Evolutionary conservation across 2,329 filamentous ascomycete species (phyloP), one percentile per base, ranked within the genome.

Genomic region (Aspergillus ustus): DNA sequence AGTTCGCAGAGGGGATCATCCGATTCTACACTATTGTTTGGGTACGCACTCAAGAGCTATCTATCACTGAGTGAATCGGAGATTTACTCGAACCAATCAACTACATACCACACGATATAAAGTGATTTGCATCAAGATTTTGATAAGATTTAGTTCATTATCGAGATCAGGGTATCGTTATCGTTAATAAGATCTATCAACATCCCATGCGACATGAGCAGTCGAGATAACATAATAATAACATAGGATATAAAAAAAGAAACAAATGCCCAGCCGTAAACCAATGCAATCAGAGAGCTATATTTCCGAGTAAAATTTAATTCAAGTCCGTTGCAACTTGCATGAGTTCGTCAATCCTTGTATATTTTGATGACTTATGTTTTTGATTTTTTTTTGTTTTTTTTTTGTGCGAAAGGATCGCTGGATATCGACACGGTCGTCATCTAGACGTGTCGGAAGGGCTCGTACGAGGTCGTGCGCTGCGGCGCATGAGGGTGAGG

Each of bases 361-460:
- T 34, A 52, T 43, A 52, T 43, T 40, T 54, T 43, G 29, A 52
- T 46, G 52, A 46, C 45, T 54, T 31, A 34, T 1, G 7, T 49
- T 49, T 31, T 52, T 3, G 25, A 25, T 52, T 6, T 62, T 52
- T 60, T 58, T 53, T 58, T 48, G 43, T 57, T 52, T 50, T 53
- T 13, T 46, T 22, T 54, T 31, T 57, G 50, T 55, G 11, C 6
- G 34, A 15, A 40, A 40, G 34, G 34, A 40, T 40, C 34, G 34
- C 9, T 40, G 9, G 34, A 40, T 40, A 40, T 15, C 15, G 15
- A 40, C 9, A 40, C 11, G 11, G 34, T 40, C 11, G 11, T 13
- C 15, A 25, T 62, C 72, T 72, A 75, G 37, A 70, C 71, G 59
- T 77, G 75, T 56, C 75, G 74, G 72, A 72, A 77, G 3, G 75